Conservation (phyloP, 2,329 filamentous ascomycete species). For the Apiospora rasikravindrae region DNA sequence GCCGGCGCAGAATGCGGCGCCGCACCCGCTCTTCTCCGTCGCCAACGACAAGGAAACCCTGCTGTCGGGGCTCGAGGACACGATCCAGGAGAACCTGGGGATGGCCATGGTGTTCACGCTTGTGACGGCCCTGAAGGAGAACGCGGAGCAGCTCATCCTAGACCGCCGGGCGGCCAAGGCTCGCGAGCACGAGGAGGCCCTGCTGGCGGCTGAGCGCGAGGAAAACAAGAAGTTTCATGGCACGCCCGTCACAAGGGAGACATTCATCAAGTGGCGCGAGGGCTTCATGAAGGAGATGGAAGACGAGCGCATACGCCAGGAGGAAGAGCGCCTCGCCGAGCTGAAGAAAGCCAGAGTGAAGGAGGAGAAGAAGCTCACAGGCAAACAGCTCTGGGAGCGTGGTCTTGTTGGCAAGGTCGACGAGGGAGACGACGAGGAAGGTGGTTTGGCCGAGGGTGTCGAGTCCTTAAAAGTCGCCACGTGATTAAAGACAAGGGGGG, state of each 20-base stretch:
- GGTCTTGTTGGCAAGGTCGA: slow-evolving; percentile 71
- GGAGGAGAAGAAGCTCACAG: slow-evolving; percentile 74
- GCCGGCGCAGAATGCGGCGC: slow-evolving; percentile 68
- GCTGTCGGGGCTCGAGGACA: slow-evolving; percentile 72
- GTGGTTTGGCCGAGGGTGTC: slow-evolving; percentile 62
- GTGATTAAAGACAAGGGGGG: slow-evolving; percentile 31
- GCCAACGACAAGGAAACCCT: slow-evolving; percentile 79
- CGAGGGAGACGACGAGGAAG: slow-evolving; percentile 68
- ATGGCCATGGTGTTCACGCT: slow-evolving; percentile 98
- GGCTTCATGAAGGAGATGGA: slow-evolving; percentile 81
- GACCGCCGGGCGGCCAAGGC: slow-evolving; percentile 72
- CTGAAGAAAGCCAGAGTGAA: slow-evolving; percentile 79
- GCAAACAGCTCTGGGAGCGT: slow-evolving; percentile 78
- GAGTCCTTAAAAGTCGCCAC: slow-evolving; percentile 75
- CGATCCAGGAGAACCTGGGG: slow-evolving; percentile 89
- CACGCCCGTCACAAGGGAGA: slow-evolving; percentile 83
- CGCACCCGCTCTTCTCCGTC: slow-evolving; percentile 78
- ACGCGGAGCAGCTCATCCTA: slow-evolving; percentile 82
- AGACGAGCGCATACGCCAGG: slow-evolving; percentile 69
- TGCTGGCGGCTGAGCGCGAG: slow-evolving; percentile 74
- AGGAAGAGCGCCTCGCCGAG: slow-evolving; percentile 82
- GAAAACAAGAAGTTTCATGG: slow-evolving; percentile 98
- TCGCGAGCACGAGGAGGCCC: slow-evolving; percentile 60
- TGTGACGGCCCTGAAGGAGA: slow-evolving; percentile 85
- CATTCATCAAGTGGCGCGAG: slow-evolving; percentile 82